Base-by-base conservation (phyloP, 441 rosid genomes). In the Adansonia madagascariensis region DNA sequence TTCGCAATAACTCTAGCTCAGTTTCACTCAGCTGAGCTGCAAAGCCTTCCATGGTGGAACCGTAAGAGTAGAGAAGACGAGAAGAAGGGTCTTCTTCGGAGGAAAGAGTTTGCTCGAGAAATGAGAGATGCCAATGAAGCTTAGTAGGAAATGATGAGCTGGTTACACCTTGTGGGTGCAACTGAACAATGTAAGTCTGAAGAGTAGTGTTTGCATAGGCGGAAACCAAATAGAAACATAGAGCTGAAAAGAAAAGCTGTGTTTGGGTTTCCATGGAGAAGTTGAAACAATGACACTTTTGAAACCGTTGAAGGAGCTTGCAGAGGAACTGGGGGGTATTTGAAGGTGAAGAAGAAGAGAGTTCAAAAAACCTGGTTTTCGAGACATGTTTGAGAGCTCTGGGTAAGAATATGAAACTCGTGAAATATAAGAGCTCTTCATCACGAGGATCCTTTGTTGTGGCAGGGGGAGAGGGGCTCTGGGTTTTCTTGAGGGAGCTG, bases 31-130 rank as follows among this genome's bases (percentile, higher is more conserved):
- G 85, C 64, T 78, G 92, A 84, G 97, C 95, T 9, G 99, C 88
- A 27, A 95, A 95, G 22, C 99, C 99, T 77, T 90, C 97, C 80
- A 95, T 83, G 44, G 97, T 88, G n/a, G 97, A 93, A 52, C 53
- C 80, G 77, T 95, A 95, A 15, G 99, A 92, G 87, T 93, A 95
- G 8, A 95, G 90, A 56, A 95, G 89, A 49, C 98, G 87, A 17
- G 95, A 85, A 47, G 93, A 88, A 67, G 83, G 80, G 67, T 86
- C 84, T 14, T 85, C 88, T 7, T 82, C 86, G 0, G 81, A 59
- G 0, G 86, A 81, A 74, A 89, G 65, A 0, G 86, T 75, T 76
- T 82, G 81, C 68, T 83, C 85, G 57, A 95, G 88, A 77, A 95
- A 87, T 6, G 97, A 95, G 50, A 89, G 91, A 80, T 95, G 98